Percentiles rank a stretch among this genome's conserved stretches.
Evolutionary conservation across 768 basidiomycete genomes (phyloP).

Genomic region (Boletus pseudopeckii): DNA sequence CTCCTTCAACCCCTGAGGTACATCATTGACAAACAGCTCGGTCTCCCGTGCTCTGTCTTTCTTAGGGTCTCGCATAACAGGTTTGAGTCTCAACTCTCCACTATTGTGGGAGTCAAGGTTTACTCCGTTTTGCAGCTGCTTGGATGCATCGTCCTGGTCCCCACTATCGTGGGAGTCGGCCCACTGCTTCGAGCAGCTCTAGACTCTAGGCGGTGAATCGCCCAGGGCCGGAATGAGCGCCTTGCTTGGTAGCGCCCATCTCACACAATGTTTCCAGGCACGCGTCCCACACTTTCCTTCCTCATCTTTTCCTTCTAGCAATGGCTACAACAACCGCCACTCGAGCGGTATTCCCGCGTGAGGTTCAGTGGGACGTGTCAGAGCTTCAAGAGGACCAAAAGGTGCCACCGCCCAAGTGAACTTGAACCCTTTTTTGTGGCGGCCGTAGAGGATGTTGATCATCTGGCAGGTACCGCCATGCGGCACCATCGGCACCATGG

Average conservation of each 20-base stretch:
- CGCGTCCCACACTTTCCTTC: not conserved
- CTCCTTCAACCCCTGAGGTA: too few relatives aligned
- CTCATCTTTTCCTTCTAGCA: not conserved
- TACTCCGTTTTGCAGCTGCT: too few relatives aligned
- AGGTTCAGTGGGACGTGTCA: conserved; percentile 10
- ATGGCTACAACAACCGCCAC: conserved; percentile 15
- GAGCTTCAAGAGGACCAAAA: conserved; percentile 5
- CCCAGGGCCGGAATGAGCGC: not conserved
- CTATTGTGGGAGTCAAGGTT: too few relatives aligned
- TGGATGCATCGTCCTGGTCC: too few relatives aligned
- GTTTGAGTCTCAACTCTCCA: too few relatives aligned
- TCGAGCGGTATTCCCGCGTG: conserved; percentile 1
- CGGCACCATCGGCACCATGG: conserved; percentile 40
- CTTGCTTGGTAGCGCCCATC: not conserved
- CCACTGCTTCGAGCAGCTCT: not conserved
- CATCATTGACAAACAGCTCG: too few relatives aligned
- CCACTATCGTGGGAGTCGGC: too few relatives aligned
- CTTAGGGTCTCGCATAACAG: too few relatives aligned
- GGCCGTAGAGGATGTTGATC: conserved; percentile 8
- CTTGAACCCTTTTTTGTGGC: not conserved
- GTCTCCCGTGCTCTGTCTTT: too few relatives aligned
- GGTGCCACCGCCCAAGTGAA: conserved; percentile 28
- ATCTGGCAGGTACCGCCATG: conserved; percentile 35
- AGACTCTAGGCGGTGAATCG: not conserved
- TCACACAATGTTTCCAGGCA: not conserved